A percentile compares a stretch with the other conserved stretches of the same genome.
phyloP scores from a whole-genome alignment of 768 basidiomycete species.

The Clavulina sp. region DNA sequence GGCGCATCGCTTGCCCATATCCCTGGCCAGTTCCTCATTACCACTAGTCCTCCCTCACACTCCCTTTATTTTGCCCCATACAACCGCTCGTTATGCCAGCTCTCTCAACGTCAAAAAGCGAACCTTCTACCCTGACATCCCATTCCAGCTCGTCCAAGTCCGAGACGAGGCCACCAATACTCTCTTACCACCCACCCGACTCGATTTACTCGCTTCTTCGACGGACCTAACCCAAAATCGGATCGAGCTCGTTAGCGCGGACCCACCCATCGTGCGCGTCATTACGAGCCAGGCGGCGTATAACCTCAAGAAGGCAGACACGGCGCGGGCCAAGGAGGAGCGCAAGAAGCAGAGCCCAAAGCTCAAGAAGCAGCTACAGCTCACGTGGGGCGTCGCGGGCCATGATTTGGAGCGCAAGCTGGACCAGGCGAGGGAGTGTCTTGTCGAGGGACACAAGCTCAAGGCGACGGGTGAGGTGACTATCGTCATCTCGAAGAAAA shows the following conservation, averaged over 20 bases:
- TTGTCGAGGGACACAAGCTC: conserved; percentile 43
- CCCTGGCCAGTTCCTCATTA: too few species aligned
- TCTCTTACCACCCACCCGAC: conserved; percentile 21
- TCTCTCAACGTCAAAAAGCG: not conserved
- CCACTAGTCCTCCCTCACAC: too few species aligned
- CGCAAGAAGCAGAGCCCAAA: conserved; percentile 16
- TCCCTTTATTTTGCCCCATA: too few species aligned
- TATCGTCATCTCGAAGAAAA: conserved; percentile 39
- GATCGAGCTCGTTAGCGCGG: conserved; percentile 36
- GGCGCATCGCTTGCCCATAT: too few species aligned
- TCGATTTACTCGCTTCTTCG: conserved; percentile 28
- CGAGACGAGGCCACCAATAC: conserved; percentile 29
- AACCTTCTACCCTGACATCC: conserved; percentile 26
- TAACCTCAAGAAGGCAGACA: conserved; percentile 23
- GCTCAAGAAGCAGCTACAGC: conserved; percentile 44
- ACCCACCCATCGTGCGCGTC: conserved; percentile 46
- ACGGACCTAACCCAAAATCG: conserved; percentile 27
- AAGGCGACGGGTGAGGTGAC: too few species aligned
- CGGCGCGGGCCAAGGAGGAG: conserved; percentile 21
- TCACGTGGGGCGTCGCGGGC: conserved; percentile 45
- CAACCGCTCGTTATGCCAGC: too few species aligned
- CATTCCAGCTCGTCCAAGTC: conserved; percentile 26
- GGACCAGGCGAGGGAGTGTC: conserved; percentile 33
- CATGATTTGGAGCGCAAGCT: conserved; percentile 54
- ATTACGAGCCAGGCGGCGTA: conserved; percentile 29